These are phyloP conservation scores for Globisporangium polare DNA, from an alignment of 352 stramenopile genomes.

Conservation along the genomic window DNA sequence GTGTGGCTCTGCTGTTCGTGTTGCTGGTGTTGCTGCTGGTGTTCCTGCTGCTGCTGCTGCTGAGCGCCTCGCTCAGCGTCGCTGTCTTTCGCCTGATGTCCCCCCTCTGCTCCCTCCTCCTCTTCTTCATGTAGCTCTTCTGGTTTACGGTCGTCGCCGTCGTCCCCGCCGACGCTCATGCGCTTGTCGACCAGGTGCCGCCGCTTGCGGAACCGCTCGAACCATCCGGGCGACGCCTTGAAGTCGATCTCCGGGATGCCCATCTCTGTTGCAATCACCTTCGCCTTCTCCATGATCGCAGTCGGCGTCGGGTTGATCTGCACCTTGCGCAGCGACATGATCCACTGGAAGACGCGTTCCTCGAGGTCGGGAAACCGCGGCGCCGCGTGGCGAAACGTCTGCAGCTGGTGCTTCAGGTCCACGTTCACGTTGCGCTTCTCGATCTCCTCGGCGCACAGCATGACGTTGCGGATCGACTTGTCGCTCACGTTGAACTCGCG, in stretches of 20 bases:
- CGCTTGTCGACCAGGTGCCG: slow-evolving; percentile 10
- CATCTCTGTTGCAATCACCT: slow-evolving; percentile 7
- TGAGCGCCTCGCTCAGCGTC: background rate
- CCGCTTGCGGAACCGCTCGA: slow-evolving; percentile 16
- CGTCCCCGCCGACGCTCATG: slow-evolving; percentile 12
- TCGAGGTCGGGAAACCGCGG: slow-evolving; percentile 14
- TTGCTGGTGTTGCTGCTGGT: background rate
- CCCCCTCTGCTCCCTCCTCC: background rate
- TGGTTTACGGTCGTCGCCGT: background rate
- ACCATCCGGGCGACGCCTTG: slow-evolving; percentile 14
- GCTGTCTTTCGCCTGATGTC: background rate
- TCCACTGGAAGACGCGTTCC: slow-evolving; percentile 13
- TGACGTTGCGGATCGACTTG: slow-evolving; percentile 18
- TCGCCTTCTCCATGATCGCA: slow-evolving; percentile 13
- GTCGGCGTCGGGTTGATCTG: slow-evolving; percentile 13
- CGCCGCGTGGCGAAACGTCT: slow-evolving; percentile 14
- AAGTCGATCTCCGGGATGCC: slow-evolving; percentile 13
- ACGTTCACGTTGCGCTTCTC: slow-evolving; percentile 16
- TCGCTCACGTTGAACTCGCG: slow-evolving; percentile 16
- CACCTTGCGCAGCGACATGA: slow-evolving; percentile 1
- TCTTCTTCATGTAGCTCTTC: background rate
- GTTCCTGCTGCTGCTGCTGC: background rate
- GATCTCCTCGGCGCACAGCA: slow-evolving; percentile 10
- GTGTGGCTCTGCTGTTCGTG: background rate
- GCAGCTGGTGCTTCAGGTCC: slow-evolving; percentile 10